These are phyloP conservation scores for Teratosphaeria epicoccoides DNA, from an alignment of 2,329 filamentous ascomycete species.

Conservation along the genomic window DNA sequence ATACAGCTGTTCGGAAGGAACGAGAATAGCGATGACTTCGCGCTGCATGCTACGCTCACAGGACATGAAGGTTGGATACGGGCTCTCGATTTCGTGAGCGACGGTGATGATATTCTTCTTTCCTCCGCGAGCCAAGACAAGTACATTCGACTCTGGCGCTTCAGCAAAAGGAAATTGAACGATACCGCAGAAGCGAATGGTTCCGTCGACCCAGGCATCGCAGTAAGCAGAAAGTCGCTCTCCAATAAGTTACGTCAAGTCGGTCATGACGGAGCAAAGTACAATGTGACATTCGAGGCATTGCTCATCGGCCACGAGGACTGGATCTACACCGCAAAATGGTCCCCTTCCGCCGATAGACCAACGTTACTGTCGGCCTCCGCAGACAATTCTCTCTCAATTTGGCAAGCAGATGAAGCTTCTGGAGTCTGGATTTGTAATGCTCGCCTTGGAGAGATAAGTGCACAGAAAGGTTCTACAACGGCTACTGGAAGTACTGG, in stretches of 20 bases:
- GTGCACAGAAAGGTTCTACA: conserved; percentile 86
- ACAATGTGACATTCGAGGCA: conserved; percentile 84
- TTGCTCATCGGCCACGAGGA: conserved; percentile 91
- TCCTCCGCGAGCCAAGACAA: conserved; percentile 96
- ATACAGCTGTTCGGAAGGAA: conserved; percentile 68
- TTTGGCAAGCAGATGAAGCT: conserved; percentile 76
- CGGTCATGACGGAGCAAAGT: conserved; percentile 49
- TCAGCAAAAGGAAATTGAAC: conserved; percentile 53
- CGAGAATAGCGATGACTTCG: conserved; percentile 44
- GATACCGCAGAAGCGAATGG: background rate
- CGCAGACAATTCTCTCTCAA: conserved; percentile 85
- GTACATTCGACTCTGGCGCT: conserved; percentile 86
- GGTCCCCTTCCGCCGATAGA: conserved; percentile 44
- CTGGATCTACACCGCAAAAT: conserved; percentile 87
- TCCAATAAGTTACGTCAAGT: conserved; percentile 85
- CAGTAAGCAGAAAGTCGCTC: conserved; percentile 46
- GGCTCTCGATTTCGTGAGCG: conserved; percentile 65
- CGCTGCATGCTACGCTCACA: conserved; percentile 62
- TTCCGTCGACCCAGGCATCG: conserved; percentile 3
- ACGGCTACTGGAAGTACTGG: conserved; percentile 92
- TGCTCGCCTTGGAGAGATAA: conserved; percentile 83
- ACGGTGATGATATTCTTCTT: conserved; percentile 61
- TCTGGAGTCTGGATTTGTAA: conserved; percentile 88
- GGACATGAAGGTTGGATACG: conserved; percentile 95
- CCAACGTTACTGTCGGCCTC: conserved; percentile 66